Percentiles rank a stretch among this genome's conserved stretches.
phyloP scores from a whole-genome alignment of 768 basidiomycete species.

The Clitopilus hobsonii region DNA sequence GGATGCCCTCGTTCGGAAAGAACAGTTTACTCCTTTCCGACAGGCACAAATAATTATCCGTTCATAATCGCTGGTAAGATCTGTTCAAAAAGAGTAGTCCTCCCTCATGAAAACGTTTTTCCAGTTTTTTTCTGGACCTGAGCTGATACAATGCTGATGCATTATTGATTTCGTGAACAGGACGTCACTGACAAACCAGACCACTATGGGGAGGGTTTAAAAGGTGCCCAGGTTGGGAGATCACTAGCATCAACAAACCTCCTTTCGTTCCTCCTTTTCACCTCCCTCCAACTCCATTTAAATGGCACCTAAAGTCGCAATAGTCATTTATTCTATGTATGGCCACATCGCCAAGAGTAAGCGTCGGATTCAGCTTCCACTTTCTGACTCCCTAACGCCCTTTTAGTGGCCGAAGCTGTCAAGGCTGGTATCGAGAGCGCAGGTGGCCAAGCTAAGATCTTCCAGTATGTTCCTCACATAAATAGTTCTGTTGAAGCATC shows the following conservation, averaged over 20 bases:
- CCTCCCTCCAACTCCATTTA: not conserved
- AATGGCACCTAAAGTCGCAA: slow-evolving; percentile 51
- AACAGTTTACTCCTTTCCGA: not conserved
- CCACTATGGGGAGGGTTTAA: not conserved
- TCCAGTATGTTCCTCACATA: slow-evolving; percentile 29
- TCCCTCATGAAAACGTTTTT: not conserved
- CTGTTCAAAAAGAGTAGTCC: not conserved
- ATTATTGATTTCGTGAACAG: not conserved
- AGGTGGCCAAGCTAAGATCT: slow-evolving; percentile 50
- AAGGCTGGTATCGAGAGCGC: slow-evolving; percentile 42
- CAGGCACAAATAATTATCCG: not conserved
- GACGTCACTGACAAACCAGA: not conserved
- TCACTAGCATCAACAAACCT: not conserved
- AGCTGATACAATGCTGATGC: not conserved
- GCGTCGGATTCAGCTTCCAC: slow-evolving; percentile 16
- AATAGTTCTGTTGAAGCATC: too few relatives aligned
- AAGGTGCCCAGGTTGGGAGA: not conserved
- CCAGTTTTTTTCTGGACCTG: not conserved
- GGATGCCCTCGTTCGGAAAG: not conserved
- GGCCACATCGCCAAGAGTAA: slow-evolving; percentile 67
- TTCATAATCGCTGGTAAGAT: not conserved
- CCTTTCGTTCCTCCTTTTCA: not conserved
- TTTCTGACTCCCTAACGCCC: not conserved
- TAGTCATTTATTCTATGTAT: slow-evolving; percentile 71
- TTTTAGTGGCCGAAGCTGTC: slow-evolving; percentile 50